phyloP scores from a whole-genome alignment of 2,329 filamentous ascomycete species.

The Apiospora sp. region DNA sequence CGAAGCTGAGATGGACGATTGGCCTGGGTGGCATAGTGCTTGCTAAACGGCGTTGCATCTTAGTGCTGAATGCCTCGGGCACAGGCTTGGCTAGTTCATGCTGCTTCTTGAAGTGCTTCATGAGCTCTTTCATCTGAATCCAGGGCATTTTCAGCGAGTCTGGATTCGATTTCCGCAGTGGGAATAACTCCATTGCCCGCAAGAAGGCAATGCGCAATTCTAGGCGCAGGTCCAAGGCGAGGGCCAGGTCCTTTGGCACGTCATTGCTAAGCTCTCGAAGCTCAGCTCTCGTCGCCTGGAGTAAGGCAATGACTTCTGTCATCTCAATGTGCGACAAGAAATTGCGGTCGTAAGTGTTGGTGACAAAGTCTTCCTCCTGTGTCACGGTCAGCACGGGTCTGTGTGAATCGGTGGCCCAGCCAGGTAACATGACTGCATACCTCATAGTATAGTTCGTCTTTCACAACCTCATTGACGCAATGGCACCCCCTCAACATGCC shows the following conservation, averaged over 20 bases:
- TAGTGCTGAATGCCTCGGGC: constrained; percentile 84
- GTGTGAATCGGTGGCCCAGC: neutral
- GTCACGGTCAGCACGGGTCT: constrained; percentile 25
- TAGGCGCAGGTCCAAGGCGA: constrained; percentile 71
- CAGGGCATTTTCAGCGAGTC: constrained; percentile 59
- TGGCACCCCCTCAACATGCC: constrained; percentile 84
- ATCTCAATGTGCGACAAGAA: constrained; percentile 72
- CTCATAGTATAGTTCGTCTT: constrained; percentile 90
- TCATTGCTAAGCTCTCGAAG: constrained; percentile 43
- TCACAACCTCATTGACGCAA: constrained; percentile 79
- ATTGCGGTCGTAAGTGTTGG: constrained; percentile 84
- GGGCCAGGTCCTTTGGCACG: constrained; percentile 47
- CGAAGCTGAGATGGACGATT: constrained; percentile 79
- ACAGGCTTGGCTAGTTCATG: constrained; percentile 70
- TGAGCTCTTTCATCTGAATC: constrained; percentile 57
- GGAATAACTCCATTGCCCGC: constrained; percentile 57
- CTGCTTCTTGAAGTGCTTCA: constrained; percentile 66
- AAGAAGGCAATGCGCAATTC: constrained; percentile 72
- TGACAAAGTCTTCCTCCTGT: constrained; percentile 95
- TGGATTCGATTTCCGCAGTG: constrained; percentile 51
- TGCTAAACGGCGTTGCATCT: constrained; percentile 89
- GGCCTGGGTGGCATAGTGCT: constrained; percentile 94
- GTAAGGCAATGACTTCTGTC: constrained; percentile 60
- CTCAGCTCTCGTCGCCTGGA: constrained; percentile 52
- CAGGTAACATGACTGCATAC: constrained; percentile 50